Percentiles rank a stretch among this genome's conserved stretches.
Evolutionary conservation across 1,284 basidiomycete species (phyloP).

Genomic region (Boletus sp.): DNA sequence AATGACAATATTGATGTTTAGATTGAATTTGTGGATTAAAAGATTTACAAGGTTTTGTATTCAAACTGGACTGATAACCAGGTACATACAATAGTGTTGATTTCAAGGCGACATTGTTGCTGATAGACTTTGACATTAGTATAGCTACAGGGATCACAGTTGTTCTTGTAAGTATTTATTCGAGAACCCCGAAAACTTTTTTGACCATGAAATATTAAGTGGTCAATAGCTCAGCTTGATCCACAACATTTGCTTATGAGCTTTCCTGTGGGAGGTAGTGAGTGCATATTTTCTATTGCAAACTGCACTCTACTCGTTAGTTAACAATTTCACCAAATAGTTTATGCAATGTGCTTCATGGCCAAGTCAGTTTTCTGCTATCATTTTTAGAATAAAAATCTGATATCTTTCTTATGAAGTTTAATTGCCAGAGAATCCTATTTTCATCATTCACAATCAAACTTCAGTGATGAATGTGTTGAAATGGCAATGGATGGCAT

Average conservation of each 20-base stretch:
- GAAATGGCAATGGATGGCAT: slow-evolving; percentile 2
- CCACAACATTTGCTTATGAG: slow-evolving; percentile 17
- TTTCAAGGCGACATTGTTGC: not conserved
- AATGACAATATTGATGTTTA: not conserved
- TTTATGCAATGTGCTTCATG: slow-evolving; percentile 29
- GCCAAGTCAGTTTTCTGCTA: slow-evolving; percentile 18
- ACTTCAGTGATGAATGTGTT: not conserved
- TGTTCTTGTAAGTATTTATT: slow-evolving; percentile 14
- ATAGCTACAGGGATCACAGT: slow-evolving; percentile 13
- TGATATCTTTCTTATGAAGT: slow-evolving; percentile 7
- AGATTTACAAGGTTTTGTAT: slow-evolving; percentile 20
- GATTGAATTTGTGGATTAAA: slow-evolving; percentile 16
- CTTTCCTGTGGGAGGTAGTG: slow-evolving; percentile 25
- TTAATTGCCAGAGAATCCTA: slow-evolving; percentile 30
- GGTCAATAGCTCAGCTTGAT: slow-evolving; percentile 18
- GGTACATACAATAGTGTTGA: slow-evolving; percentile 8
- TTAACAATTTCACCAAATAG: slow-evolving; percentile 3
- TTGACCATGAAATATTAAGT: slow-evolving; percentile 8
- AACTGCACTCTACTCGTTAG: not conserved
- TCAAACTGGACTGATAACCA: slow-evolving; percentile 28
- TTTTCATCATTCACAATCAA: slow-evolving; percentile 3
- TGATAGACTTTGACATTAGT: slow-evolving; percentile 6
- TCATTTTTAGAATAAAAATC: not conserved
- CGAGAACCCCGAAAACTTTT: not conserved
- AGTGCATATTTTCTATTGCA: not conserved